Evolutionary conservation across 179 eudicot genomes (phyloP).

Genomic region (Beta corolliflora): DNA sequence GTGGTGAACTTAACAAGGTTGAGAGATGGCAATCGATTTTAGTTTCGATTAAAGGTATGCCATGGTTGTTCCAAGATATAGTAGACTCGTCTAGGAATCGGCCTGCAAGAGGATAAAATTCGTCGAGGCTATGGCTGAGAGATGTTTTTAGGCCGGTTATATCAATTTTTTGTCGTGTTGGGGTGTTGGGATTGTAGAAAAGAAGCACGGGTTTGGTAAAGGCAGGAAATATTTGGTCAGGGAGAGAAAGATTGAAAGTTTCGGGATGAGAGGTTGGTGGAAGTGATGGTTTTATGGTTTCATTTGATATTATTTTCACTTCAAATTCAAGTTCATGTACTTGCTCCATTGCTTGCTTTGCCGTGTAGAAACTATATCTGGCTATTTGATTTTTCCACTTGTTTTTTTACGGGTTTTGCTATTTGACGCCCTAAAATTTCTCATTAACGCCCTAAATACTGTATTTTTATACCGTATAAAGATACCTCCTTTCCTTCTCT

Average conservation of each 20-base stretch:
- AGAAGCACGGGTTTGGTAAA: neutral
- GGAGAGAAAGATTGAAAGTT: neutral
- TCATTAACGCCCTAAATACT: no score
- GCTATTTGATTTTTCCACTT: no score
- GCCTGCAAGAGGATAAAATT: conserved; percentile 18
- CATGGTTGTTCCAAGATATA: conserved; percentile 2
- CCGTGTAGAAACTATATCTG: no score
- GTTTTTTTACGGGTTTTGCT: no score
- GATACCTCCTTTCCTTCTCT: no score
- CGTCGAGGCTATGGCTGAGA: neutral
- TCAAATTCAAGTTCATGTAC: neutral
- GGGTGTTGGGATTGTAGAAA: neutral
- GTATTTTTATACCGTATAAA: no score
- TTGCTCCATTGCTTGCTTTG: no score
- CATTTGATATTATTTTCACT: conserved; percentile 11
- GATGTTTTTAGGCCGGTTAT: neutral
- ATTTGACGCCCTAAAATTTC: no score
- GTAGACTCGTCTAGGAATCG: conserved; percentile 2
- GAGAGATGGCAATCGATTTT: neutral
- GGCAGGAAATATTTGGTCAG: conserved; percentile 6
- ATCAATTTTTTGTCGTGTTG: neutral
- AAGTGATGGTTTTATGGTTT: conserved; percentile 16
- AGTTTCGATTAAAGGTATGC: no score
- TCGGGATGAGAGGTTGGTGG: neutral
- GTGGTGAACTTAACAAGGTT: neutral